Evolutionary conservation across 257 asterid genomes (phyloP).

Genomic region (Przewalskia tangutica): DNA sequence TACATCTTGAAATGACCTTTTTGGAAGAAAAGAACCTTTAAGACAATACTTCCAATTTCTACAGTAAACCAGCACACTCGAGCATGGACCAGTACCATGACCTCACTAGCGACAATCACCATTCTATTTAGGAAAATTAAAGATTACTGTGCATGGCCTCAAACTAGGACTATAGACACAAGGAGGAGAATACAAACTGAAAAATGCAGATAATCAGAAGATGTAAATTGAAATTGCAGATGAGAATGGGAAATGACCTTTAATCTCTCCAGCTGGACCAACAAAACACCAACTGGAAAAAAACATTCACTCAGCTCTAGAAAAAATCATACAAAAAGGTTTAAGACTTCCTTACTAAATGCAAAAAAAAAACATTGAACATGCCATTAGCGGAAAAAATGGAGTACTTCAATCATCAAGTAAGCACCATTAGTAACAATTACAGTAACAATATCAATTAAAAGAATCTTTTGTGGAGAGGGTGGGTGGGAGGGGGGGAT

Average conservation of each 20-base stretch:
- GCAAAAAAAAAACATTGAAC: background rate
- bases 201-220: background rate
- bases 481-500: background rate
- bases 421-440: background rate
- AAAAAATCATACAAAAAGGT: background rate
- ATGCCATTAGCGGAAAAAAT: background rate
- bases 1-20: background rate
- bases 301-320: background rate
- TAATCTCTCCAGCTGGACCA: background rate
- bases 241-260: background rate
- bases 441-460: background rate
- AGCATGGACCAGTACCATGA: background rate
- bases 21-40: background rate
- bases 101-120: background rate
- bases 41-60: background rate
- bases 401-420: background rate
- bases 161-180: background rate
- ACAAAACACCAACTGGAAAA: background rate
- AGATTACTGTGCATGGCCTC: background rate
- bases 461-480: background rate
- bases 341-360: background rate
- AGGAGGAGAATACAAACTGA: background rate
- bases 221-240: background rate
- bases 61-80: background rate
- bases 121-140: background rate